Base-by-base conservation (phyloP, 768 basidiomycete species). In the Lentinula edodes region DNA sequence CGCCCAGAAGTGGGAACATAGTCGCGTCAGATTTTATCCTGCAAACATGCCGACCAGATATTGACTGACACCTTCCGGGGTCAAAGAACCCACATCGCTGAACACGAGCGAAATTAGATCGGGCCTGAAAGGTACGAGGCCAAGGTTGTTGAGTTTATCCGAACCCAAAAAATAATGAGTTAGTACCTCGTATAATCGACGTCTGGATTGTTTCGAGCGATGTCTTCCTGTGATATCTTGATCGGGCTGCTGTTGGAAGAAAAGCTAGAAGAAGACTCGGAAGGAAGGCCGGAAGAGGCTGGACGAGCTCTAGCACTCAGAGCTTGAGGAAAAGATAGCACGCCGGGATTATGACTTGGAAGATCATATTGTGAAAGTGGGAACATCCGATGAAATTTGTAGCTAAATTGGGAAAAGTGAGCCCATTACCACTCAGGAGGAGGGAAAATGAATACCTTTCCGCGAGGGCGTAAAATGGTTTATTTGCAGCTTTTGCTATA, bases 311-410 rank as follows among this genome's bases (percentile, higher is more conserved):
- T 32, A 41, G 58, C 58, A 35, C 35, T 34, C 66, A 64, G 66
- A 66, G 56, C 71, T 69, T 59, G 78, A 71, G 88, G 81, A 76
- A 93, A 87, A 59, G 89, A 84, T 66, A 93, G 81, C 66, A 92
- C 84, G 70, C 79, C 80, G 62, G 89, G 78, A 74, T 88, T 88
- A 73, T 92, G 84, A 62, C 87, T 91, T 45, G 92, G 92, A 43
- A 95, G 81, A 79, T 95, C 91, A 71, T 91, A 90, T 69, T 93
- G 91, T 66, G 91, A 93, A 76, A 94, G 76, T 62, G 95, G 95
- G 78, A 97, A 98, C 68, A 95, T 80, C 64, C 96, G 89, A 72
- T 96, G 91, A 74, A 98, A 98, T 78, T 98, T 98, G 83, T 95
- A 98, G 73, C 93, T 94, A 74, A 63, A 64, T 65, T 62, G 59